Evolutionary conservation across 1,139 yeast species (phyloP), one percentile per base, ranked within the genome.

Genomic region (Ashbya aceris): DNA sequence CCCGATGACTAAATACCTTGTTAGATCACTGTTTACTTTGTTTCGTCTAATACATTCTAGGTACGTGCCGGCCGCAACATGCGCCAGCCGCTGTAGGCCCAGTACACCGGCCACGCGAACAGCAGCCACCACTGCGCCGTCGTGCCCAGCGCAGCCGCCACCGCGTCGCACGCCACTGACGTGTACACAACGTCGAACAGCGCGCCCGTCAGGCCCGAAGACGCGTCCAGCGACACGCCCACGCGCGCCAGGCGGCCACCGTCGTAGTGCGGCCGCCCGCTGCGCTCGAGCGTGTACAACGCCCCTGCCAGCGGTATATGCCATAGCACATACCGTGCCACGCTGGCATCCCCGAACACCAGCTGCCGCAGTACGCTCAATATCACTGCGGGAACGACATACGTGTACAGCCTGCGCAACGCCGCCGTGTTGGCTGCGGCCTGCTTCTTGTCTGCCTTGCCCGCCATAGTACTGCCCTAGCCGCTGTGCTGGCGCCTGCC

Each of bases 121-220:
- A 49, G 36, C 26, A 49, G 34, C 33, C 47, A 56, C 58, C 60
- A 58, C 7, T 53, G 39, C 34, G 52, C 53, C 33, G 43, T 45
- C 4, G 61, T 54, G 40, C 54, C 51, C 45, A 59, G 54, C 17
- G 56, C 7, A 11, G 51, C 46, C 28, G 42, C 45, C 2, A 60
- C 59, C 17, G 49, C 14, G 34, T 60, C 53, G 2, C 54, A 58
- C 40, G 53, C 45, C 30, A 58, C 33, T 9, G 62, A 52, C 36
- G 58, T 42, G 46, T 60, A 60, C n/a, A 60, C 40, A 33, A 56
- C 20, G 43, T 60, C 64, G 26, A 58, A 54, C 50, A 60, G 45
- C 44, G 55, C 58, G 39, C 56, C 61, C 11, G 54, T 49, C 23
- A 60, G 44, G 2, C 59, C 58, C 6, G 56, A 56, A 7, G 46